Percentiles rank a stretch among this genome's conserved stretches.
Conservation (phyloP, 1,139 yeast genomes). For the Yamadazyma siamensis region DNA sequence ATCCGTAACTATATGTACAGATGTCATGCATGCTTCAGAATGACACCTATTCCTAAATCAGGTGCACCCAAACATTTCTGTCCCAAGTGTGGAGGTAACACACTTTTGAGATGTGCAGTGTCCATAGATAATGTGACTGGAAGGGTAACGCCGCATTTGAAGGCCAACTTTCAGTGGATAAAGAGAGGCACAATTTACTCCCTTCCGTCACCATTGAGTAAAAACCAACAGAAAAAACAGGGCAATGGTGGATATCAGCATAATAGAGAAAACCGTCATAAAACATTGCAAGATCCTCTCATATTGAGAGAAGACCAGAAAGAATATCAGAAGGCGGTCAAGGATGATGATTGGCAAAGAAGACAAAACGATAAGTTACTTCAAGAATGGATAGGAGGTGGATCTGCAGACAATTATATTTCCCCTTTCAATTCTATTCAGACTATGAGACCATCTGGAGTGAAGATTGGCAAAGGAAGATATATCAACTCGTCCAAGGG, state of each 20-base stretch:
- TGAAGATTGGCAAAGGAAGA: conserved; percentile 80
- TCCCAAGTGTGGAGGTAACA: conserved; percentile 93
- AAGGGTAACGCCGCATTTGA: conserved; percentile 82
- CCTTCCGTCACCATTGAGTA: conserved; percentile 68
- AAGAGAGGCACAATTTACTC: conserved; percentile 82
- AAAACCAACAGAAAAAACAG: conserved; percentile 54
- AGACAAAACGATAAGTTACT: conserved; percentile 81
- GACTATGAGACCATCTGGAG: conserved; percentile 61
- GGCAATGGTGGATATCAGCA: conserved; percentile 78
- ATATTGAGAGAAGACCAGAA: conserved; percentile 89
- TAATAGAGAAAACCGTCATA: conserved; percentile 55
- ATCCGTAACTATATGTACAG: conserved; percentile 91
- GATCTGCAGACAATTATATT: conserved; percentile 84
- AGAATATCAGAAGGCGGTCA: conserved; percentile 84
- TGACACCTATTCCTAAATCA: conserved; percentile 72
- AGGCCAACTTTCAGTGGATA: conserved; percentile 91
- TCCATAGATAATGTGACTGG: conserved; percentile 80
- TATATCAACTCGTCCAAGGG: conserved; percentile 61
- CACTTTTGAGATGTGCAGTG: conserved; percentile 86
- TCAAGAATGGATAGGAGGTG: conserved; percentile 91
- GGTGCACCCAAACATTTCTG: conserved; percentile 86
- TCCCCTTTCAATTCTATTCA: conserved; percentile 82
- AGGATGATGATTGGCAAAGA: conserved; percentile 85
- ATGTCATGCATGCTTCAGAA: conserved; percentile 93
- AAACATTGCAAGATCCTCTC: conserved; percentile 48